phyloP scores from a whole-genome alignment of 2,329 filamentous ascomycete species.

The Beauveria asiatica region DNA sequence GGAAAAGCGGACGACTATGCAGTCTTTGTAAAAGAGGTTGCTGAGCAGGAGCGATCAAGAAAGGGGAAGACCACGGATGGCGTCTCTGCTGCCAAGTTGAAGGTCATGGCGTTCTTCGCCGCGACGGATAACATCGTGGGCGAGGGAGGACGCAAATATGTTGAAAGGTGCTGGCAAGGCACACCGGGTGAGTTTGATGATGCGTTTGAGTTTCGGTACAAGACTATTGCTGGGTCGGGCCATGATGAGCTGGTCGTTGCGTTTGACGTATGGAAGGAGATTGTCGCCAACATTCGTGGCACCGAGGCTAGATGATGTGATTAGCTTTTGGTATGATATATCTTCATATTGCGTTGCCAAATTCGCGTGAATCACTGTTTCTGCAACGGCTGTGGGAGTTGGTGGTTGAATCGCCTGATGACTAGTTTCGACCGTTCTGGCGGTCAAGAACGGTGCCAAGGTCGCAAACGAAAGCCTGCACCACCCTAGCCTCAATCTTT shows the following conservation, averaged over 20 bases:
- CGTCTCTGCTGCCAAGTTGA: background rate
- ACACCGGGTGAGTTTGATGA: slow-evolving; percentile 4
- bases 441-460: background rate
- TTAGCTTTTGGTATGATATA: background rate
- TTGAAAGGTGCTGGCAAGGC: slow-evolving; percentile 7
- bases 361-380: background rate
- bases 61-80: background rate
- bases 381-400: background rate
- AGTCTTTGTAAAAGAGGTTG: slow-evolving; percentile 1
- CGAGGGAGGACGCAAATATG: slow-evolving; percentile 4
- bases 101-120: slow-evolving; percentile 6
- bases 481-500: background rate
- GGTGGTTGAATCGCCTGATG: background rate
- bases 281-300: background rate
- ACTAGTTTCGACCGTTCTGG: background rate
- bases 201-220: background rate
- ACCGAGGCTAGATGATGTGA: background rate
- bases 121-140: slow-evolving; percentile 6
- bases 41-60: background rate
- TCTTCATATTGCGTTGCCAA: too few species aligned
- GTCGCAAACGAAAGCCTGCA: too few species aligned
- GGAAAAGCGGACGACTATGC: slow-evolving; percentile 5
- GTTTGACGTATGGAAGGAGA: slow-evolving; percentile 4
- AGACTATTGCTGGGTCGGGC: slow-evolving; percentile 3
- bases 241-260: slow-evolving; percentile 5